Conservation (phyloP, 768 basidiomycete genomes). For the Boletus rufocinnamomeus region DNA sequence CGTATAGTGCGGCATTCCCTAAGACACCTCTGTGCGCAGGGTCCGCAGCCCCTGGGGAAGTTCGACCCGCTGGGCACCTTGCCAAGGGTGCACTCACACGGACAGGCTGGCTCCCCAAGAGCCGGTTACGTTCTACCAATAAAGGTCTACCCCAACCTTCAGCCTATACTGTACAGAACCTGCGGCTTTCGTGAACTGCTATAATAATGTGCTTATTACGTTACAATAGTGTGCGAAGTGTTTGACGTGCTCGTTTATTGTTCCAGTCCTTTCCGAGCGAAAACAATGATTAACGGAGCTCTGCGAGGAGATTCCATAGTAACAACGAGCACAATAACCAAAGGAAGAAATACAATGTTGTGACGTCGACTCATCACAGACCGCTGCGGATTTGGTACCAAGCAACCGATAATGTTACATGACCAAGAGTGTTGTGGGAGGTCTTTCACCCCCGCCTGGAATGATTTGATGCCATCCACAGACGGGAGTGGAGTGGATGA, state of each 20-base stretch:
- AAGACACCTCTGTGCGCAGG: constrained; percentile 46
- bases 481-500: constrained; percentile 17
- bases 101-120: constrained; percentile 26
- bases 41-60: constrained; percentile 58
- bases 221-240: constrained; percentile 1
- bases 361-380: constrained; percentile 12
- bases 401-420: constrained; percentile 28
- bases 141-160: constrained; percentile 13
- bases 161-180: constrained; percentile 22
- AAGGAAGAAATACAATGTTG: constrained; percentile 15
- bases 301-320: constrained; percentile 5
- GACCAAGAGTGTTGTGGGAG: constrained; percentile 28
- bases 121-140: constrained; percentile 17
- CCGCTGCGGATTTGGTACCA: constrained; percentile 17
- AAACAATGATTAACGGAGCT: constrained; percentile 9
- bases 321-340: constrained; percentile 20
- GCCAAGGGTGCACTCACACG: constrained; percentile 54
- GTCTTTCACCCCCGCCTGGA: constrained; percentile 17
- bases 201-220: constrained; percentile 14
- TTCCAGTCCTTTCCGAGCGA: constrained; percentile 6
- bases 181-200: constrained; percentile 23
- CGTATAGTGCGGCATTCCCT: constrained; percentile 27
- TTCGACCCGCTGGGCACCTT: constrained; percentile 53
- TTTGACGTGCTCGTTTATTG: constrained; percentile 10
- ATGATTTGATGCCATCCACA: constrained; percentile 9